Evolutionary conservation across 2,329 filamentous ascomycete species (phyloP), one percentile per base, ranked within the genome.

Genomic region (Colletotrichum godetiae): DNA sequence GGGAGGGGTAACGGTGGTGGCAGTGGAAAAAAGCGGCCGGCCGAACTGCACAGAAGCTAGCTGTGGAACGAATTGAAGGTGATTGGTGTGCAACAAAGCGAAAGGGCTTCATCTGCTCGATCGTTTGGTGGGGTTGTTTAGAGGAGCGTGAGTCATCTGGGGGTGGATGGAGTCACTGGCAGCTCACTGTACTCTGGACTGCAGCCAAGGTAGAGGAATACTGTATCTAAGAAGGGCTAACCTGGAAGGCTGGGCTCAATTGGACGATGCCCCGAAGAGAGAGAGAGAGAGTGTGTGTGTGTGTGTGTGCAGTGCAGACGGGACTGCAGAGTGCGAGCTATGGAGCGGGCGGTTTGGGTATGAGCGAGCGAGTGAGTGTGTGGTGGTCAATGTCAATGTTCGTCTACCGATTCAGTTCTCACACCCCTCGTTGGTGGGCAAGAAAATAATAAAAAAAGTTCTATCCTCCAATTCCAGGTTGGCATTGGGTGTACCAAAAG

Each of bases 21-120:
- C 55, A 70, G 63, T 71, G 67, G 57, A 29, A 68, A 68, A 75
- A 75, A 59, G 61, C 62, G 65, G 72, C 74, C 74, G 67, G 74
- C 74, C 74, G 68, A 74, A 72, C 49, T 73, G 64, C 68, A 72
- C 68, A 74, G 72, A 74, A 75, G 72, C 74, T 75, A 66, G 72
- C 68, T 72, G 65, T 56, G 65, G 68, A 73, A 74, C 72, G 72
- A 75, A 75, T 69, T 55, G 74, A 74, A 75, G 68, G 64, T 62
- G 68, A 74, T 55, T 66, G 68, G 67, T 64, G 67, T 75, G 53
- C 62, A 53, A 57, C 37, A 67, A 62, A 70, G 55, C 67, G 74
- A 72, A 75, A 72, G 59, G 68, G 72, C 72, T 74, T 75, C 74
- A 75, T 75, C 66, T 66, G 70, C 52, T 65, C 56, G 64, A 31